Evolutionary conservation across 768 basidiomycete species (phyloP).

Genomic region (Boletus reticulatus): DNA sequence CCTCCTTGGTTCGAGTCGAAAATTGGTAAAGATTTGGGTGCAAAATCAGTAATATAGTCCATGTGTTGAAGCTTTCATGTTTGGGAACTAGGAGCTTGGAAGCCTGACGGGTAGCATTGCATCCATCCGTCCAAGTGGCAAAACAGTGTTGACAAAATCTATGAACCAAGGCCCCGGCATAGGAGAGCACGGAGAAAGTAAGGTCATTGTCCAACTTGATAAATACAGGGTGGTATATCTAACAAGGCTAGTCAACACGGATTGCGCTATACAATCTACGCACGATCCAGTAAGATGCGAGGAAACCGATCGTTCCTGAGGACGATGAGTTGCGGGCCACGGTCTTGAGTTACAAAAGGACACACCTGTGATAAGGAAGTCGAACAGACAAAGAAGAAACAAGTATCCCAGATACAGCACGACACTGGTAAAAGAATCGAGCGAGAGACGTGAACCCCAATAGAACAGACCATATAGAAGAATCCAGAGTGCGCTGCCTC

Average conservation of each 20-base stretch:
- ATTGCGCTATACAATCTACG: slow-evolving; percentile 79
- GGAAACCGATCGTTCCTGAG: slow-evolving; percentile 87
- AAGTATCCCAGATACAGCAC: slow-evolving; percentile 91
- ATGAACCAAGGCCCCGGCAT: too few species aligned
- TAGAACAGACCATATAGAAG: slow-evolving; percentile 86
- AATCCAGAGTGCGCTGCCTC: slow-evolving; percentile 91
- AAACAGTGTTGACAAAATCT: too few species aligned
- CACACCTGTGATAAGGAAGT: slow-evolving; percentile 85
- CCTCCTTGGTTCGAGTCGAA: background rate
- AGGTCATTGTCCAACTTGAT: slow-evolving; percentile 2
- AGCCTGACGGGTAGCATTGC: too few species aligned
- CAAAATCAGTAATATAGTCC: too few species aligned
- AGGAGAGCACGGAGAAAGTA: background rate
- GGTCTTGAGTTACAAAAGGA: background rate
- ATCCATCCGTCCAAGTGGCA: too few species aligned
- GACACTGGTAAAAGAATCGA: slow-evolving; percentile 78
- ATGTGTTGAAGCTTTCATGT: too few species aligned
- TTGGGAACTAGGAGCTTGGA: too few species aligned
- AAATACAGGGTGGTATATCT: slow-evolving; percentile 11
- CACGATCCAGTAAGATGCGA: slow-evolving; percentile 90
- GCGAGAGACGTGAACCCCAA: slow-evolving; percentile 81
- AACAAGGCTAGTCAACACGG: slow-evolving; percentile 56
- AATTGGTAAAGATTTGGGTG: background rate
- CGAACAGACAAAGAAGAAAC: slow-evolving; percentile 73
- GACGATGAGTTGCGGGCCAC: background rate